Evolutionary conservation across 192 early-diverging fungal genomes (phyloP).

Genomic region (Funneliformis geosporum): DNA sequence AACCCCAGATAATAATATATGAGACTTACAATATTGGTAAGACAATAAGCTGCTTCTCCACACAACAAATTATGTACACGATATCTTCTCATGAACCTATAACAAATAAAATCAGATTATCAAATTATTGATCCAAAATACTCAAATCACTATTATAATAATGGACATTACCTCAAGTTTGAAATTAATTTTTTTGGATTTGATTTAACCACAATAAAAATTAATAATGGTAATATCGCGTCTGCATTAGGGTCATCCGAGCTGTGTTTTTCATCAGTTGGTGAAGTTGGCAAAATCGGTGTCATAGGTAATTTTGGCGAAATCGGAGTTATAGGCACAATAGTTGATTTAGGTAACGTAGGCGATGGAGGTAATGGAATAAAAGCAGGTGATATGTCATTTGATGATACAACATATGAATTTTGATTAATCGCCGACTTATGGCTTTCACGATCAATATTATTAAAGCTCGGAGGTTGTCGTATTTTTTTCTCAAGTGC

Average conservation of each 20-base stretch:
- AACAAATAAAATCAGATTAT: neutral
- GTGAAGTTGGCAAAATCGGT: neutral
- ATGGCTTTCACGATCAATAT: neutral
- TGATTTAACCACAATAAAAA: conserved; percentile 60
- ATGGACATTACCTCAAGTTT: conserved; percentile 50
- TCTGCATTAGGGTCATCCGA: conserved; percentile 46
- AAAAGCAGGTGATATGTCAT: neutral
- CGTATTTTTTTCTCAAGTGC: neutral
- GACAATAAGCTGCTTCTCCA: conserved; percentile 47
- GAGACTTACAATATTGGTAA: conserved; percentile 45
- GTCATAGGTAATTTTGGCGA: conserved; percentile 9
- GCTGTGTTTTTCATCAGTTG: neutral
- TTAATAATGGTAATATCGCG: conserved; percentile 64
- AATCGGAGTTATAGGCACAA: neutral
- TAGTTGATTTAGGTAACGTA: neutral
- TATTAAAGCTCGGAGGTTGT: neutral
- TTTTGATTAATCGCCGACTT: too few relatives aligned
- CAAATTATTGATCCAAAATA: neutral
- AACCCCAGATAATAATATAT: neutral
- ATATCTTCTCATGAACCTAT: conserved; percentile 42
- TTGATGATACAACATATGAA: neutral
- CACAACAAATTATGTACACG: conserved; percentile 26
- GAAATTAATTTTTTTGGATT: conserved; percentile 67
- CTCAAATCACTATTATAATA: neutral
- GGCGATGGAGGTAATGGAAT: neutral